Evolutionary conservation across 108 stramenopile genomes (phyloP), one percentile per base, ranked within the genome.

Genomic region (Skeletonema menzelii): DNA sequence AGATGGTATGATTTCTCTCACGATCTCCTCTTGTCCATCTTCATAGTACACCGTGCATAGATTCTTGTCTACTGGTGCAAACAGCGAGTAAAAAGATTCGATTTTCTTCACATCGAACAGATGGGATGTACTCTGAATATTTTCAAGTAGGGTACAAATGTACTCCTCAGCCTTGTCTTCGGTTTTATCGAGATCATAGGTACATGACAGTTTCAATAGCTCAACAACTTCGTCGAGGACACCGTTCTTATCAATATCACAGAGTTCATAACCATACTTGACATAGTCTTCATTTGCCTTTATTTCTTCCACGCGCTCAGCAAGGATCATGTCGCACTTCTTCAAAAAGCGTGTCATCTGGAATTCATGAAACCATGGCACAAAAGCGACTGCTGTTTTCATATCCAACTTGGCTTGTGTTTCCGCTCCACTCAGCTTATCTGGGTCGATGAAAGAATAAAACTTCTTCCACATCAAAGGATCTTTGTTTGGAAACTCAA

Each of bases 381-480:
- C 49, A 53, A 53, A 53, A 10, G 20, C 24, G 0, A 53, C 24
- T 22, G 49, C 49, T 2, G 49, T 53, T 53, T 20, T 10, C 22
- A 53, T 22, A 8, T 53, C 20, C 22, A 53, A 19, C 5, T 19
- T 4, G 19, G 49, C 22, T 2, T 53, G 49, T 0, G 49, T 53
- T 53, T 53, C 49, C 17, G 22, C 49, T 2, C 22, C 49, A n/a
- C 22, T 4, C 22, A 53, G 20, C 8, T 53, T 53, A 22, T 53
- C 56, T 22, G 65, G 65, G 22, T 76, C 75, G 30, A 76, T 70
- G 30, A 76, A 70, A 8, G 24, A 27, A 47, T 76, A 76, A 44
- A 76, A 70, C 8, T 20, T 17, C 75, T 69, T 76, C 75, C 75
- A 76, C 27, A 69, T 60, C 31, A 61, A 28, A 3, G 75, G 75